Percentiles rank a stretch among this genome's conserved stretches.
Evolutionary conservation across 345 rosid genomes (phyloP).

Genomic region (Hevea brasiliensis): DNA sequence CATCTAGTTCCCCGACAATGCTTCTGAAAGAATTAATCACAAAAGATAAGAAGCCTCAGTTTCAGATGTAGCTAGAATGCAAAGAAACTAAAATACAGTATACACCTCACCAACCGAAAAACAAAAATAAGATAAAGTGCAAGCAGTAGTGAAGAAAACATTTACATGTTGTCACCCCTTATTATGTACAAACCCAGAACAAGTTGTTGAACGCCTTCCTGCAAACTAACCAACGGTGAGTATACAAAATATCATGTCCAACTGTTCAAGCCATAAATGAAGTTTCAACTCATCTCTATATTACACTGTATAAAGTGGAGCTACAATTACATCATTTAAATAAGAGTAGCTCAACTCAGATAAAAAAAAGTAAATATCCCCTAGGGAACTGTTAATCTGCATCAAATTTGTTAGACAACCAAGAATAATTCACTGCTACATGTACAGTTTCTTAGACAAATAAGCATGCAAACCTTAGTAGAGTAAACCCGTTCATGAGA

Average conservation of each 20-base stretch:
- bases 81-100: too few relatives aligned
- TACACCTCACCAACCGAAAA: too few relatives aligned
- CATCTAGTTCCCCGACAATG: constrained; percentile 85
- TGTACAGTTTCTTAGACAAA: neutral
- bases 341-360: neutral
- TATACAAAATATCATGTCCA: neutral
- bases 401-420: neutral
- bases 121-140: neutral
- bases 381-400: neutral
- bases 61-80: neutral
- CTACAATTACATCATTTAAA: neutral
- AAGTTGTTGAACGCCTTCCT: constrained; percentile 95
- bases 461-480: constrained; percentile 57
- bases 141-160: neutral
- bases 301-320: neutral
- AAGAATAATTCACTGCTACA: neutral
- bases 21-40: constrained; percentile 53
- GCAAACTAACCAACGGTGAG: constrained; percentile 12
- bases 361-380: neutral
- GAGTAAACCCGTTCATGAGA: constrained; percentile 90
- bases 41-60: neutral
- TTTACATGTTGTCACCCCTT: constrained; percentile 98
- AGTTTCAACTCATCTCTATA: neutral
- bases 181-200: constrained; percentile 94
- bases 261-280: neutral